Evolutionary conservation across 1,284 basidiomycete species (phyloP), one percentile per base, ranked within the genome.

Genomic region (Ustilago loliicola): DNA sequence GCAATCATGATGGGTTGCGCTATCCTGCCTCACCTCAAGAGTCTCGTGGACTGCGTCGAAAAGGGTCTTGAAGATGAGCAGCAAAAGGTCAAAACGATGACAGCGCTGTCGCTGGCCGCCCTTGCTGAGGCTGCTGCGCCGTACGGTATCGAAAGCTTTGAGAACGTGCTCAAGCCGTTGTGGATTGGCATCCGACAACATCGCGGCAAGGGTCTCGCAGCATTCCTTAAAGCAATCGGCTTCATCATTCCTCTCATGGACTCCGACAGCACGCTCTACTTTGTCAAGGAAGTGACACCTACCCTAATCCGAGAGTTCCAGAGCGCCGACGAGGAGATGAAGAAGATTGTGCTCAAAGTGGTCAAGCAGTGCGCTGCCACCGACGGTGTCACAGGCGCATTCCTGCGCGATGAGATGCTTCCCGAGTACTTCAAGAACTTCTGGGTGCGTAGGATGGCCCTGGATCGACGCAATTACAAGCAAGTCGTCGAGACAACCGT

Each of bases 1-100:
- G 96, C 97, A 23, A 97, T 99, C 86, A 98, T 99, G 95, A 98
- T 98, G 95, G 96, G 97, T 23, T 98, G 96, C 83, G 97, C 96
- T n/a, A 93, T 99, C 38, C 90, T 99, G 4, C 97, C 97, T 19
- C 97, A 99, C 87, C 89, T 99, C 52, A 93, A 95, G 68, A 98
- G 97, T 84, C 90, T 99, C 38, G 96, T 99, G 48, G 94, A 98
- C 78, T 96, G 96, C 79, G 95, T 99, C 63, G 95, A 95, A 1
- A 94, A 96, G 80, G 97, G 97, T 25, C 89, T 99, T 52, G 92
- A 94, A 54, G 97, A 99, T 84, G 97, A 99, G 81, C 96, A 99
- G 88, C 96, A 98, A 87, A 99, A 99, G 87, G 97, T 99, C 63
- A 90, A 96, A 80, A 99, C 97, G 2, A 99, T 99, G 97, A 98